phyloP scores from a whole-genome alignment of 192 early-diverging fungal species.

The Radiomyces spectabilis region DNA sequence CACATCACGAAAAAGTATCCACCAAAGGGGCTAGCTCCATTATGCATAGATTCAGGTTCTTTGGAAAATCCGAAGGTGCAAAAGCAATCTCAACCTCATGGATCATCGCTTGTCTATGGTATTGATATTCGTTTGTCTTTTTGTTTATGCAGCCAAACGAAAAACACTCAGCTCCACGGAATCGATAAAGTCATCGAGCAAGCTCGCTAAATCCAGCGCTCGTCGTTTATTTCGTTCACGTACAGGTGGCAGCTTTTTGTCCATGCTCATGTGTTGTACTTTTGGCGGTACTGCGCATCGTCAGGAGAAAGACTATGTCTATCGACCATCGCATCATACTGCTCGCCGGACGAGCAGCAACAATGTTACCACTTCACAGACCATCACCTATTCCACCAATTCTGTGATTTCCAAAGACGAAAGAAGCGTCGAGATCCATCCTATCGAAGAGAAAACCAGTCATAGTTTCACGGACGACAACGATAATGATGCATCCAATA shows the following conservation, averaged over 20 bases:
- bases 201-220: neutral
- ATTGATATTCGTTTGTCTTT: neutral
- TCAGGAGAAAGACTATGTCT: neutral
- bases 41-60: neutral
- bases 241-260: neutral
- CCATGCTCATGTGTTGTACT: neutral
- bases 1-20: neutral
- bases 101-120: neutral
- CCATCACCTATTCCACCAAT: constrained; percentile 7
- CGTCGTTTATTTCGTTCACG: no score
- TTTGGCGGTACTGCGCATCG: neutral
- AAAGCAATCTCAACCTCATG: no score
- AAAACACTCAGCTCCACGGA: neutral
- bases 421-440: no score
- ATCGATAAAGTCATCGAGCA: neutral
- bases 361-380: constrained; percentile 5
- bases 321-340: neutral
- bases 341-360: neutral
- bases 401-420: constrained; percentile 5
- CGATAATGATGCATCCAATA: no score
- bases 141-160: neutral
- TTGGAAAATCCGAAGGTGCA: constrained; percentile 3
- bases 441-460: no score
- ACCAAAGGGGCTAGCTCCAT: neutral
- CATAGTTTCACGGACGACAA: no score